Evolutionary conservation across 371 early-diverging fungal species (phyloP).

Genomic region (Mucor lusitanicus): DNA sequence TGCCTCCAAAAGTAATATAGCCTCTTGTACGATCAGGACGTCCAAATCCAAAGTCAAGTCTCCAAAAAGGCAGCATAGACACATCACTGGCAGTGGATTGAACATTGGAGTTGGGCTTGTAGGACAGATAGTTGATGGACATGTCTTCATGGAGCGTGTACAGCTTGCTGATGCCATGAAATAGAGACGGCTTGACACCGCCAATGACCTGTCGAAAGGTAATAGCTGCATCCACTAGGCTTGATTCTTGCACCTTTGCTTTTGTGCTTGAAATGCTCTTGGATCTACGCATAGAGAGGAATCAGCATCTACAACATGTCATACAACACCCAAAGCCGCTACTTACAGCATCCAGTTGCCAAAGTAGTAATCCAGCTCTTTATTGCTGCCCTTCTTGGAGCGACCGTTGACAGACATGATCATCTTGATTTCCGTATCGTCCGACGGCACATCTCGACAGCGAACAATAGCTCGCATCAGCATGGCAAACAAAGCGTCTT

Average conservation of each 20-base stretch:
- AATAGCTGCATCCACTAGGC: slow-evolving; percentile 24
- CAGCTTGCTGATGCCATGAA: slow-evolving; percentile 40
- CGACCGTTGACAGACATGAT: slow-evolving; percentile 38
- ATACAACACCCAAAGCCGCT: neutral
- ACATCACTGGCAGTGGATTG: slow-evolving; percentile 37
- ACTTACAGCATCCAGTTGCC: slow-evolving; percentile 48
- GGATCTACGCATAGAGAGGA: slow-evolving; percentile 23
- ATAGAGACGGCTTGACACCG: slow-evolving; percentile 22
- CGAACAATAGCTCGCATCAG: slow-evolving; percentile 33
- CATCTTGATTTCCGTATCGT: slow-evolving; percentile 28
- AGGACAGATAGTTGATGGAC: slow-evolving; percentile 41
- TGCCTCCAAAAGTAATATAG: slow-evolving; percentile 45
- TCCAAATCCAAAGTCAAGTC: slow-evolving; percentile 38
- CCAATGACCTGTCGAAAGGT: slow-evolving; percentile 23
- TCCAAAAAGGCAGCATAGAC: slow-evolving; percentile 38
- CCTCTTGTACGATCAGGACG: slow-evolving; percentile 39
- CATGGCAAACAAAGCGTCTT: slow-evolving; percentile 44
- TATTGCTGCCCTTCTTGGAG: slow-evolving; percentile 27
- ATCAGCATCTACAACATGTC: neutral
- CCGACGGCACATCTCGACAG: slow-evolving; percentile 16
- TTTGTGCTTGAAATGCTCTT: slow-evolving; percentile 21
- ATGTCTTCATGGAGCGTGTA: slow-evolving; percentile 45
- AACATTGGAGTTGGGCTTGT: slow-evolving; percentile 33
- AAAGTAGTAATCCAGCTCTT: slow-evolving; percentile 39
- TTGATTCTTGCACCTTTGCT: slow-evolving; percentile 12